Evolutionary conservation across 768 basidiomycete species (phyloP), one percentile per base, ranked within the genome.

Genomic region (Suillus ampliporus): DNA sequence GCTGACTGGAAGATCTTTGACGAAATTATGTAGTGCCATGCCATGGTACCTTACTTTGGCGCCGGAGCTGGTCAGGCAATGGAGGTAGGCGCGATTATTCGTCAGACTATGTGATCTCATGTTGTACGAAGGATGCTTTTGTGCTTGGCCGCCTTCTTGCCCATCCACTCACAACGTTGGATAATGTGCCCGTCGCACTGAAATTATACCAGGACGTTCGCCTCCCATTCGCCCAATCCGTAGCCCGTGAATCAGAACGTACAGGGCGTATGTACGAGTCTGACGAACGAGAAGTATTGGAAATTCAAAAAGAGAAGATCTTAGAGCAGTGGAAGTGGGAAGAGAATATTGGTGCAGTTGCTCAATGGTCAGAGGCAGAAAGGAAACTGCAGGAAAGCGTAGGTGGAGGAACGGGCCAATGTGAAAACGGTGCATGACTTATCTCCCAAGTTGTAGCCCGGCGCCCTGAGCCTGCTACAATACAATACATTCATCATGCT

Each of bases 1-100:
- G 37, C 41, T 54, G 5, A 28, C 26, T 21, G 17, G 43, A 44
- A 37, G n/a, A 8, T 9, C 19, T 21, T 19, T 44, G n/a, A 52
- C 41, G 17, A n/a, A 17, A 53, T 43, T 46, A 15, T 26, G 38
- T 37, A 61, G 61, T 56, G 52, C 38, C 85, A 86, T 66, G 84
- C 84, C 1, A 83, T 83, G 79, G 70, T 74, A 6, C 84, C 86
- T 10, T 82, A 84, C 74, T 82, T 85, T 72, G 86, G 85, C 37
- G 82, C 85, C 9, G 86, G 84, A 38, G 86, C 86, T 9, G 86
- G 84, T 14, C 84, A 84, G 65, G 85, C 84, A 7, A 80, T 86
- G 60, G 86, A 87, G 83, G 85, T 71, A 62, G 59, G 61, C 19
- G 34, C 19, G 23, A 34, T 38, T 17, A 26, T 6, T 23, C 9